Evolutionary conservation across 1,284 basidiomycete genomes (phyloP), one percentile per base, ranked within the genome.

Genomic region (Caloboletus firmus): DNA sequence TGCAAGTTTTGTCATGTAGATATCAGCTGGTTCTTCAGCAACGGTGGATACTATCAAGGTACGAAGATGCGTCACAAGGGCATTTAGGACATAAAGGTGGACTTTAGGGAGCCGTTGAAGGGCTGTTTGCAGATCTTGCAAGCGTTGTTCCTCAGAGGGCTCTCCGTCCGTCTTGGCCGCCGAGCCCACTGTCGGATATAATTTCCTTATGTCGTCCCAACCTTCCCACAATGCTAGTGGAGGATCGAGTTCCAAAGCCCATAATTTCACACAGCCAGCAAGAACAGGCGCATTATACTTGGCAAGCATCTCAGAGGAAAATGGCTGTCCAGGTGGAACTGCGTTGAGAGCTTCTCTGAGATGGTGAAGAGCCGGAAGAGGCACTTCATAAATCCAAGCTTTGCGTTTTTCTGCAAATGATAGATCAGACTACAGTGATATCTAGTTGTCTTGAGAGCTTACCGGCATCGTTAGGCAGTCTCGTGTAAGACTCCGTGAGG

Each of bases 351-450:
- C 80, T 67, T 91, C 89, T 56, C 95, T 85, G 11, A 97, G 82
- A 59, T 88, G 86, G 65, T 97, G 95, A 6, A 89, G 81, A 30
- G 86, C 83, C 4, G 82, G 76, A 22, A 98, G 79, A 1, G 94
- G 92, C 2, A 95, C 91, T 62, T 91, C 87, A 68, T 97, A 96
- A 57, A 98, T 91, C 95, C 95, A 98, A 1, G 86, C 78, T 73
- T 89, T 93, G 58, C 95, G 85, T 69, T 86, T 89, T 71, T 96
- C 95, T 85, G 64, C 40, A 39, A 7, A 43, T 11, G 8, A 49
- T 42, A 6, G 34, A 24, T 65, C 36, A 59, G 57, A 37, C 47
- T 11, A 47, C 5, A 47, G 17, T 22, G 3, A 47, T 17, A 28
- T 1, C 28, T 0, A 12, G 20, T 43, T 36, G 18, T 18, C 34